Evolutionary conservation across 2,329 filamentous ascomycete species (phyloP), one percentile per base, ranked within the genome.

Genomic region (Fusarium scirpi): DNA sequence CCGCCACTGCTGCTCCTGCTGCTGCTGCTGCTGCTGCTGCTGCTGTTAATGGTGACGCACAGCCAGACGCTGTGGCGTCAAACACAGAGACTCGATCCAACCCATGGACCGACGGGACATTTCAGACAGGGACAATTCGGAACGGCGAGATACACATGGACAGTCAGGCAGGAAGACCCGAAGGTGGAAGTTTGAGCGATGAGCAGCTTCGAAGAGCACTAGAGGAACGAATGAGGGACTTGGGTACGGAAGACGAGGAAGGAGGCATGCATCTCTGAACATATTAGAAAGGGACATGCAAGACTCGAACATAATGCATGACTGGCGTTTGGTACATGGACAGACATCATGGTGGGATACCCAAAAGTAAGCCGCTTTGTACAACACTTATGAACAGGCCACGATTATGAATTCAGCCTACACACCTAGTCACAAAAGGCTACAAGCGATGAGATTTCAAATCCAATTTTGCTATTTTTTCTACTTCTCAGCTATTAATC

Each of bases 91-190:
- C 38, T 44, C 48, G 32, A 18, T 80, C 81, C 59, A 79, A 83
- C 44, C 83, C 89, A 0, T 91, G 89, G 89, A 82, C 77, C 29
- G 89, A 91, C 74, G 89, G 89, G 25, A 91, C 89, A 1, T 90
- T 91, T 73, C 85, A 88, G 76, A 87, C 85, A 2, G 89, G 89
- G 12, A 85, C 84, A 16, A 84, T 90, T 72, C 81, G 84, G 4
- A 82, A 83, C 63, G 86, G 86, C 25, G 80, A 84, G 72, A 70
- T 87, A 5, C 80, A 78, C n/a, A 80, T 87, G 76, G 82, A 86
- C 71, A 58, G 58, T 6, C 70, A 73, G 40, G 56, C 74, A 1
- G 71, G 67, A 16, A 67, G 56, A 18, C 62, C 72, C 15, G 62
- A 74, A 18, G 84, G 86, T 22, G 86, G 86, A 12, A 83, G 84